Percentiles rank a stretch among this genome's conserved stretches.
Evolutionary conservation across 306 rosid species (phyloP).

Genomic region (Medicago truncatula): MtrunA17r5.0-ANR NC_053044.1:54894501-54895000

Average conservation of each 20-base stretch:
- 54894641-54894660: constrained; percentile 27
- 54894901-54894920: constrained; percentile 31
- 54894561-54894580: constrained; percentile 79
- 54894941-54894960: constrained; percentile 21
- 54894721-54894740: constrained; percentile 18
- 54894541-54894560: constrained; percentile 85
- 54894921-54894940: constrained; percentile 30
- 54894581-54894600: constrained; percentile 82
- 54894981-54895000: constrained; percentile 21
- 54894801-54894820: background rate
- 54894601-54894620: constrained; percentile 94
- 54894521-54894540: constrained; percentile 95
- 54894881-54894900: constrained; percentile 19
- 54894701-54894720: constrained; percentile 10
- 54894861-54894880: constrained; percentile 9
- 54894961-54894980: constrained; percentile 17
- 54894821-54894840: constrained; percentile 11
- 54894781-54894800: background rate
- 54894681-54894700: constrained; percentile 9
- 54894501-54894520: constrained; percentile 94
- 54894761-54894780: background rate
- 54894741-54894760: background rate
- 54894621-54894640: constrained; percentile 49
- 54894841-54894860: constrained; percentile 4
- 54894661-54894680: constrained; percentile 30